Evolutionary conservation across 2,329 filamentous ascomycete genomes (phyloP), one percentile per base, ranked within the genome.

Genomic region (Aspergillus sp.): DNA sequence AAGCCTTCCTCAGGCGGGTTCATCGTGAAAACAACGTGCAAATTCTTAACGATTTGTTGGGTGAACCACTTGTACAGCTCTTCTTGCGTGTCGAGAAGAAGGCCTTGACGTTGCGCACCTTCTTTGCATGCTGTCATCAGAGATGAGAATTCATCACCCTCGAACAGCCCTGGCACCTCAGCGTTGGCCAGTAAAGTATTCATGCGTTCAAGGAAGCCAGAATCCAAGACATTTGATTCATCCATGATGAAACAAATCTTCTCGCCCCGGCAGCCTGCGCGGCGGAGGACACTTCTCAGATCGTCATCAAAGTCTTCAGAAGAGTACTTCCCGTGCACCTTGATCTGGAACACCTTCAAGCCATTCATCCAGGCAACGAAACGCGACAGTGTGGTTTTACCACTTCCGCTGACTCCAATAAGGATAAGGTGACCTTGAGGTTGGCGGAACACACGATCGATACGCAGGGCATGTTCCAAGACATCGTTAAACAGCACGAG

Each of bases 201-300:
- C 94, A 99, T 99, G 64, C 95, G 88, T 73, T 99, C 94, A 50
- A 99, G 75, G 85, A 99, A 99, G 49, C 94, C 94, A 41, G 94
- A 99, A 72, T 99, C 94, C 23, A 99, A 82, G 32, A 99, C 94
- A 65, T 99, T 99, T 9, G 93, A 88, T 76, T 99, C 94, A 70
- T 99, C 94, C 92, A 99, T 97, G 78, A 99, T 97, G 79, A 99
- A 99, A 76, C 95, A 99, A 45, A 99, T 96, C 80, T 97, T 97
- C 71, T 99, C 94, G 32, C 94, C 94, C 78, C 97, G 97, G 78
- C 93, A 97, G 58, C 94, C 94, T 63, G 91, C 95, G 52, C 94
- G 85, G 43, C 94, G 88, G 38, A 99, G 84, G 7, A 99, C 94
- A 68, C 92, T 93, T 59, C 95, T 85, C 32, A 99, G 79, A 71